Evolutionary conservation across 139 green algal species (phyloP).

Genomic region (Auxenochlorella protothecoides): DNA sequence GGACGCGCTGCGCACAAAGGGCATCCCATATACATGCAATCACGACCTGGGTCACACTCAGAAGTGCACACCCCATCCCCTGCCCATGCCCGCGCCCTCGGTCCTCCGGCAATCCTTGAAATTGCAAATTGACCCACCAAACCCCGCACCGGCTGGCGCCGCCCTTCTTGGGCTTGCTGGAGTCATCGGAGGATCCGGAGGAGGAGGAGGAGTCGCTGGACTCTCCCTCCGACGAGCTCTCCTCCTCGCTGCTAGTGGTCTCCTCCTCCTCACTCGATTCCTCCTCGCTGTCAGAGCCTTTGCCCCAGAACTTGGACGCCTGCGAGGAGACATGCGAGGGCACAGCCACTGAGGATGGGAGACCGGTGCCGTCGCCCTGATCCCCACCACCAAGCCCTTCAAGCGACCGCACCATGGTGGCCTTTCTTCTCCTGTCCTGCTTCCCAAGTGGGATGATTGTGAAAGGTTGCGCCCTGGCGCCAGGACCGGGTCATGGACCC

Average conservation of each 20-base stretch:
- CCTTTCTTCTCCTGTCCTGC: no score
- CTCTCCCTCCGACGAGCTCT: constrained; percentile 19
- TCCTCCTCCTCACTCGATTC: constrained; percentile 40
- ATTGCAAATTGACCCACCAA: not conserved
- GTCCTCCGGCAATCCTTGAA: not conserved
- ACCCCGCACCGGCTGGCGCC: constrained; percentile 5
- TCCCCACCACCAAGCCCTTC: no score
- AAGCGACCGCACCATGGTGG: no score
- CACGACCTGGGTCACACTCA: no score
- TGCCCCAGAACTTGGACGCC: constrained; percentile 64
- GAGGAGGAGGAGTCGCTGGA: constrained; percentile 16
- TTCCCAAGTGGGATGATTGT: no score
- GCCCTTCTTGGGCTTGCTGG: constrained; percentile 26
- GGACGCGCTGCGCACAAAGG: no score
- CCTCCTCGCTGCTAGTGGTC: constrained; percentile 14
- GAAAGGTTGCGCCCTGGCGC: no score
- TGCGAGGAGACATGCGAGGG: not conserved
- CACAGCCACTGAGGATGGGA: no score
- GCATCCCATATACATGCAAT: no score
- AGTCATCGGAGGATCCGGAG: constrained; percentile 33
- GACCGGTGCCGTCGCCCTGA: no score
- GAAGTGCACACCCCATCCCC: no score
- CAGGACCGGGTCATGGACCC: no score
- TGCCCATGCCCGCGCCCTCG: not conserved
- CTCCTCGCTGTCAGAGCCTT: constrained; percentile 47